Evolutionary conservation across 2,329 filamentous ascomycete genomes (phyloP), one percentile per base, ranked within the genome.

Genomic region (Gnomoniopsis sp.): DNA sequence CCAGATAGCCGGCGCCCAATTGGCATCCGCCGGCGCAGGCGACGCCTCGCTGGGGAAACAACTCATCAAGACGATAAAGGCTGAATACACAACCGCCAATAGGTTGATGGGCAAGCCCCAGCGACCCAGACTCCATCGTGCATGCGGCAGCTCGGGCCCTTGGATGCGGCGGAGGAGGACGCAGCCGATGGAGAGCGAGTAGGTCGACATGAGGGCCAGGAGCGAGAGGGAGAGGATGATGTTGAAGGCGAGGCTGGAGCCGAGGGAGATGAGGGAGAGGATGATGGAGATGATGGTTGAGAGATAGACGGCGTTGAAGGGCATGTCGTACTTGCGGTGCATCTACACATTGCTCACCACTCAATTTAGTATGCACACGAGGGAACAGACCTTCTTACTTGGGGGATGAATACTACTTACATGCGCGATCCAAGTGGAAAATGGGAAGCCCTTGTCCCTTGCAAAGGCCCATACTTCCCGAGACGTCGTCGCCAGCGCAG

Each of bases 51-150:
- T 26, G 0, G 59, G 59, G 33, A 61, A 41, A 17, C 59, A 60
- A 53, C 53, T 59, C 36, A 53, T 52, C 47, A 67, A 19, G 57
- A 67, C 19, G 59, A 65, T 64, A 55, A 67, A 55, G 41, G 61
- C 43, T 11, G 64, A 59, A 48, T 67, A 67, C 1, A 63, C 36
- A 17, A 67, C 57, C 11, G 65, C 65, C 3, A 63, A 41, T 15
- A 72, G 67, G 55, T 79, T 78, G 55, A 78, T 59, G 19, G 68
- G 61, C 1, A 77, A 63, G 0, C 76, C 75, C 46, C 66, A 71
- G 8, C 64, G 64, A 1, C 75, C 74, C 12, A 79, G 70, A 43
- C 63, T 70, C 72, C 69, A 78, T 23, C 70, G 67, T 10, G 69
- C 67, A 0, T 65, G 68, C 0, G 73, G 74, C 0, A 78, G 65